Conservation (phyloP, 768 basidiomycete genomes). For the Tricholoma sp. region DNA sequence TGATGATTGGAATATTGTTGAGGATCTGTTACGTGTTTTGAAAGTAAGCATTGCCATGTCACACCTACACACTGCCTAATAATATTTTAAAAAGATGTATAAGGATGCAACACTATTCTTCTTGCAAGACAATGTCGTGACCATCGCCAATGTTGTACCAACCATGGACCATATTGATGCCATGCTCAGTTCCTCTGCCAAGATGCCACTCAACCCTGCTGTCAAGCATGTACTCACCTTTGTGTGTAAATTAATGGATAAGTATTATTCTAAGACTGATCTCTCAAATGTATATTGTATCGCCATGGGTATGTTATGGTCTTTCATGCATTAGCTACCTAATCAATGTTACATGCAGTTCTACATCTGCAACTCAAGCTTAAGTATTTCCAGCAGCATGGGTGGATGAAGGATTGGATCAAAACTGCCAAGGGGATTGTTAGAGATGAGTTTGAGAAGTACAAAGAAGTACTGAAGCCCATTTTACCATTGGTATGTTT, state of each 20-base stretch:
- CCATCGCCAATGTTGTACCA: conserved; percentile 27
- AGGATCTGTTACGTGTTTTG: no score
- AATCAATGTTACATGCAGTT: conserved; percentile 16
- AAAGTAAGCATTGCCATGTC: no score
- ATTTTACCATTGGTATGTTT: not conserved
- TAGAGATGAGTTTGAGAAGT: conserved; percentile 11
- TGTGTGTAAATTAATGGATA: conserved; percentile 20
- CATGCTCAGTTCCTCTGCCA: conserved; percentile 15
- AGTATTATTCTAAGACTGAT: conserved; percentile 22
- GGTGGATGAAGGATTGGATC: conserved; percentile 27
- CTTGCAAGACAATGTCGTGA: conserved; percentile 15
- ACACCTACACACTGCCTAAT: no score
- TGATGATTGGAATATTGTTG: no score
- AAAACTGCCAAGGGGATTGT: conserved; percentile 17
- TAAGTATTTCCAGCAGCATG: conserved; percentile 22
- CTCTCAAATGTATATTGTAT: conserved; percentile 5
- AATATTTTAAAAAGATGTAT: conserved; percentile 20
- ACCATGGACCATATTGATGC: no score
- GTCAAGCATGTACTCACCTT: conserved; percentile 16
- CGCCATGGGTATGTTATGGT: conserved; percentile 22
- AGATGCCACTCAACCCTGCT: conserved; percentile 3
- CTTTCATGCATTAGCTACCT: not conserved
- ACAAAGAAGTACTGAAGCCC: not conserved
- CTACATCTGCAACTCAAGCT: conserved; percentile 31
- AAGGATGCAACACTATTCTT: conserved; percentile 28